These are phyloP conservation scores for Lathyrus sativus DNA, from an alignment of 306 rosid species.

Conservation along the genomic window DNA sequence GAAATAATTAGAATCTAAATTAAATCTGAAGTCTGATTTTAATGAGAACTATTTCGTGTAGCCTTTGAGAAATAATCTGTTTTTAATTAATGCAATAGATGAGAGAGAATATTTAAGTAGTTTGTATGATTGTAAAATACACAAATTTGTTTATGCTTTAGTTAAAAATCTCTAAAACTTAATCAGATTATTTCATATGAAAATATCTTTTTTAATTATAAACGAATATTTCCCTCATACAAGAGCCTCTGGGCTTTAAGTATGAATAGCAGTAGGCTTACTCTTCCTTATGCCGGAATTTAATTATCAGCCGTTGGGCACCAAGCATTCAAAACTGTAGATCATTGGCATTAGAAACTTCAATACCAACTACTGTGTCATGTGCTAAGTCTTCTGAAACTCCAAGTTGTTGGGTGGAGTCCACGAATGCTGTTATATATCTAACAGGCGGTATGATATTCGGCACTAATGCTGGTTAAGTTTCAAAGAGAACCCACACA, in stretches of 20 bases:
- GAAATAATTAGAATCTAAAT: too few species aligned
- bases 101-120: too few species aligned
- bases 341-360: background rate
- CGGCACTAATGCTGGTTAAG: conserved; percentile 1
- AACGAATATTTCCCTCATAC: background rate
- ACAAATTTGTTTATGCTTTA: too few species aligned
- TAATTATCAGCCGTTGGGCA: background rate
- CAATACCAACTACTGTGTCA: background rate
- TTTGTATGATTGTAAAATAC: too few species aligned
- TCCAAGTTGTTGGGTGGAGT: background rate
- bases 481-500: background rate
- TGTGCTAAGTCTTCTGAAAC: background rate
- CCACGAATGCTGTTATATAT: background rate
- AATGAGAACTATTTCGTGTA: too few species aligned
- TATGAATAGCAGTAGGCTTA: background rate
- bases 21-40: too few species aligned
- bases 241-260: background rate
- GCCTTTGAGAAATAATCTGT: too few species aligned
- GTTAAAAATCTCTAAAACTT: too few species aligned
- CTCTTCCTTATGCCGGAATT: background rate
- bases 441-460: background rate
- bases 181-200: too few species aligned
- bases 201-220: too few species aligned
- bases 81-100: too few species aligned
- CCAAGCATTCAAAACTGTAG: background rate